Base-by-base conservation (phyloP, 2,329 filamentous ascomycete genomes). In the Botrytis deweyae region DNA sequence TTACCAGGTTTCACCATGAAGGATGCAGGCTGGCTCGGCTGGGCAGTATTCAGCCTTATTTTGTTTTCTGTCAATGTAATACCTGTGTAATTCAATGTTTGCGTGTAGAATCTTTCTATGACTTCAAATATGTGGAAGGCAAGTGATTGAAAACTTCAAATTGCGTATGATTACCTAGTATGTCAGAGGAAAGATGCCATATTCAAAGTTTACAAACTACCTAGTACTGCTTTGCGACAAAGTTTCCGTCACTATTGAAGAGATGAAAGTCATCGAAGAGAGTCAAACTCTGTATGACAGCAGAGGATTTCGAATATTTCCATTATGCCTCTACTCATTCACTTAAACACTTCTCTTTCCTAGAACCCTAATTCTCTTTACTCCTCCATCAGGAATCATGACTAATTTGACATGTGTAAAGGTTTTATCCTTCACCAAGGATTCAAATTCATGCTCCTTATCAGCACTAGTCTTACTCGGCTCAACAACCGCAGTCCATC, bases 301-400 rank as follows among this genome's bases (percentile, higher is more conserved):
- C 36, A 46, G 46, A 9, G 18, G 22, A n/a, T n/a, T 29, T 16
- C 18, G 58, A 40, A 9, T 52, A 14, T 62, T 64, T 46, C 4
- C 9, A 20, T 10, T 12, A 29, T 55, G 36, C 52, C 36, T 46
- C 52, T 55, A 14, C 14, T 49, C 20, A 12, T 33, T 38, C 18
- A 36, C 46, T 40, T 77, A 79, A 62, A 75, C 49, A 64, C 74
- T 76, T 59, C 90, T 86, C 80, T 87, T 90, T 3, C 92, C 93
- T 82, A 93, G 90, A 2, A 95, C 89, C 64, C 94, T 89, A 77
- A 98, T 88, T 76, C 95, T 87, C 89, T 97, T 97, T 4, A 98
- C 92, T 38, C 95, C 95, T 49, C 95, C 95, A 82, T 98, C 95
- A 0, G 95, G 95, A 78, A 97, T 93, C 81, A 98, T 96, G 12